Percentiles rank a stretch among this genome's conserved stretches.
These are phyloP conservation scores for Pichia californica DNA, from an alignment of 805 yeast species.

Conservation along the genomic window DNA sequence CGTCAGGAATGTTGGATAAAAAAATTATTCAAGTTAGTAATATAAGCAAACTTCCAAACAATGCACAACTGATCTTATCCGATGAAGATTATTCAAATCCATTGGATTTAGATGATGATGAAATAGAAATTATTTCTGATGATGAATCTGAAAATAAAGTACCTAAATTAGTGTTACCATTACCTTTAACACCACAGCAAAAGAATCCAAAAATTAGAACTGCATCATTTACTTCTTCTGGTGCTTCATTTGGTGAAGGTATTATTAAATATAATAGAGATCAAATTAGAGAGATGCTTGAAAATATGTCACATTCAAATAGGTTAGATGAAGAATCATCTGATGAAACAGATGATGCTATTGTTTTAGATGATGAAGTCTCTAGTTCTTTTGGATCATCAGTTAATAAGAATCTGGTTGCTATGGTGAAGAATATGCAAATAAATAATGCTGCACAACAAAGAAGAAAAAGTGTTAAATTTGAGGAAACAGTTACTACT, in stretches of 20 bases:
- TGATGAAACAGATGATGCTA: slow-evolving; percentile 7
- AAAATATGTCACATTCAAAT: slow-evolving; percentile 17
- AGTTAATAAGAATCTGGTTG: background rate
- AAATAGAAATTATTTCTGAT: slow-evolving; percentile 10
- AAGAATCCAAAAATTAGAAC: slow-evolving; percentile 4
- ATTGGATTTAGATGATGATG: slow-evolving; percentile 13
- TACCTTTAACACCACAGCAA: background rate
- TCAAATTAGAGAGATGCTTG: slow-evolving; percentile 29
- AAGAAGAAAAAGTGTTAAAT: slow-evolving; percentile 28
- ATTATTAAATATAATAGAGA: slow-evolving; percentile 29
- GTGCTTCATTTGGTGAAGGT: slow-evolving; percentile 32
- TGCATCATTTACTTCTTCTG: slow-evolving; percentile 31
- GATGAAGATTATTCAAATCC: slow-evolving; percentile 14
- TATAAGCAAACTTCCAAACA: background rate
- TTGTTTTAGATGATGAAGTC: slow-evolving; percentile 5
- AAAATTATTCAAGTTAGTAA: slow-evolving; percentile 20
- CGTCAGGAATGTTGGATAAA: slow-evolving; percentile 13
- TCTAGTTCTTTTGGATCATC: background rate
- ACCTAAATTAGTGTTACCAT: slow-evolving; percentile 12
- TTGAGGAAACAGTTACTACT: slow-evolving; percentile 18
- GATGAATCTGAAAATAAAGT: background rate
- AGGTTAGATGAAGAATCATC: slow-evolving; percentile 13
- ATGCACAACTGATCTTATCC: slow-evolving; percentile 4
- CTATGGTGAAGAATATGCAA: slow-evolving; percentile 6
- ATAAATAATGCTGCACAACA: background rate